Percentiles rank a stretch among this genome's conserved stretches.
Evolutionary conservation across 208 protist genomes (phyloP).

Genomic region (Leishmania aethiopica): DNA sequence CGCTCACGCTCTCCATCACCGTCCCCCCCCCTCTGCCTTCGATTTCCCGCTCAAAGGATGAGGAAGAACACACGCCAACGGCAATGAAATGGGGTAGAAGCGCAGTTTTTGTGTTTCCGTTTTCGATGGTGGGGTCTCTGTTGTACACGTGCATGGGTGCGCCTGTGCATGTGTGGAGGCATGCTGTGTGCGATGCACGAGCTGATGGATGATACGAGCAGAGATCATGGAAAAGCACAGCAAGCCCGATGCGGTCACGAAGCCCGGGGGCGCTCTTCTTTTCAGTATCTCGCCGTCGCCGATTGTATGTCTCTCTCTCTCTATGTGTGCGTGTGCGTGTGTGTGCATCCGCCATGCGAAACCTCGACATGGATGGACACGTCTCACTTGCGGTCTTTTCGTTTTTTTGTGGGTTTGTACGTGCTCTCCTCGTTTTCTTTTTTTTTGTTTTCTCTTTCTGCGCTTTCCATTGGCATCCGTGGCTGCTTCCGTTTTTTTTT

Average conservation of each 20-base stretch:
- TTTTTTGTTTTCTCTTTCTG: neutral
- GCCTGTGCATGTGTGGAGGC: neutral
- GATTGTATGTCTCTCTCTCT: neutral
- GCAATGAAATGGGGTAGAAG: neutral
- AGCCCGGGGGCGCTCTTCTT: neutral
- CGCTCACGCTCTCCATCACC: neutral
- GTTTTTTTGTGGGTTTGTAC: neutral
- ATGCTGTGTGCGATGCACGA: neutral
- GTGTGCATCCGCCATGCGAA: neutral
- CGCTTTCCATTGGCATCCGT: neutral
- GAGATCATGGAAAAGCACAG: neutral
- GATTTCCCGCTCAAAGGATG: neutral
- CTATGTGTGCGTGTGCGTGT: neutral
- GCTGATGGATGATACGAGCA: neutral
- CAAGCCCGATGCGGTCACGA: neutral
- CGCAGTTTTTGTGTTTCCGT: neutral
- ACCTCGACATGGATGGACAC: neutral
- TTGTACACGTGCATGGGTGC: neutral
- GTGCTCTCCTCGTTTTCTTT: neutral
- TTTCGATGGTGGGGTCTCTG: neutral
- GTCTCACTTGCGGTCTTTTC: constrained; percentile 2
- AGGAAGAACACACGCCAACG: neutral
- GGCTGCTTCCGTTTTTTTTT: too few species aligned
- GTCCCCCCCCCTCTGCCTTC: neutral
- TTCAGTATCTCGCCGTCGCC: neutral